Percentiles rank a stretch among this genome's conserved stretches.
Evolutionary conservation across 148 eudicot species (phyloP).

Genomic region (Gaultheria prostrata): DNA sequence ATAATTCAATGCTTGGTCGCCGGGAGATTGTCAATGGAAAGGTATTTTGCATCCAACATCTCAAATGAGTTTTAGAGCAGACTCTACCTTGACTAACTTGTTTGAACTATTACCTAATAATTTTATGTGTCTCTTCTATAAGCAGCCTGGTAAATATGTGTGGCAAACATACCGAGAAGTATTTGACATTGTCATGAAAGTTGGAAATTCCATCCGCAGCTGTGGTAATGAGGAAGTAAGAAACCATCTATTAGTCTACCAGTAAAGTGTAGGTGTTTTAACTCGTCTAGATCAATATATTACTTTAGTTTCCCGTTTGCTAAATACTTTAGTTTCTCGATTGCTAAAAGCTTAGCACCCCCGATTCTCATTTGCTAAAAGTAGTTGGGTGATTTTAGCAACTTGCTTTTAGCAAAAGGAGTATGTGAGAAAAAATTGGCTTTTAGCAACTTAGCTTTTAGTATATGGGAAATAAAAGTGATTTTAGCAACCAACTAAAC

Average conservation of each 20-base stretch:
- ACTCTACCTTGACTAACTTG: not conserved
- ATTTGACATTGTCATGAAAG: slow-evolving; percentile 61
- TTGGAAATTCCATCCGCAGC: slow-evolving; percentile 84
- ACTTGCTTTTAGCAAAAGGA: too few species aligned
- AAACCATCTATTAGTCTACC: not conserved
- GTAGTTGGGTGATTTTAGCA: too few species aligned
- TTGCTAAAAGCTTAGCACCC: too few species aligned
- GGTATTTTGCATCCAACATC: slow-evolving; percentile 40
- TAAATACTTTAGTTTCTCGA: too few species aligned
- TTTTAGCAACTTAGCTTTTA: too few species aligned
- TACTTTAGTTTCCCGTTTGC: too few species aligned
- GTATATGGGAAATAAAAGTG: too few species aligned
- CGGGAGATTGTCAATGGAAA: slow-evolving; percentile 65
- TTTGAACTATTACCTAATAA: not conserved
- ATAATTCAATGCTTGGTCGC: slow-evolving; percentile 65
- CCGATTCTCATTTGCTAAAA: too few species aligned
- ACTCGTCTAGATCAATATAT: not conserved
- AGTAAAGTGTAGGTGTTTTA: not conserved
- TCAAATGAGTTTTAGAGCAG: not conserved
- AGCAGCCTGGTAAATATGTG: slow-evolving; percentile 76
- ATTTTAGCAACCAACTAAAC: too few species aligned
- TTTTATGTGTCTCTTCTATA: slow-evolving; percentile 17
- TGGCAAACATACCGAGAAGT: slow-evolving; percentile 91
- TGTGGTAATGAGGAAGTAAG: slow-evolving; percentile 71
- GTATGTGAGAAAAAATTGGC: too few species aligned